Evolutionary conservation across 192 early-diverging fungal genomes (phyloP), one percentile per base, ranked within the genome.

Genomic region (Dimargaris cristalligena): DNA sequence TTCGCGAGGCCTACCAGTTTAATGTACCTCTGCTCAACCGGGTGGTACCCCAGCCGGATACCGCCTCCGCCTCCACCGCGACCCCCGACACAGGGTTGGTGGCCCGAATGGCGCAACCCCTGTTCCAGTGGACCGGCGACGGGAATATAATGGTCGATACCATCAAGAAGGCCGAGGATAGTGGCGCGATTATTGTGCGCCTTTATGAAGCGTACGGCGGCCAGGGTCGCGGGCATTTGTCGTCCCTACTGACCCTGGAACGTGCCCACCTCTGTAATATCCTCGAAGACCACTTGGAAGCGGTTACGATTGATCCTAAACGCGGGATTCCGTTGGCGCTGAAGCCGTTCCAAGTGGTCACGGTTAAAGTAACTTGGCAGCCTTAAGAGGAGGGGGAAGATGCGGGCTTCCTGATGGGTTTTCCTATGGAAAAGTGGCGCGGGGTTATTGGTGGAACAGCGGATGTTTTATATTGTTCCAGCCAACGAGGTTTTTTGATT

Each of bases 151-250:
- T 99, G 22, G 65, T 99, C 48, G 94, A 99, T 61, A 88, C 89
- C 0, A 72, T 99, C 62, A 99, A 99, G 71, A 64, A 74, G 11
- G 86, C 96, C 2, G 93, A 99, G 65, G 79, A 87, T 51, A 56
- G 74, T 4, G 67, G 79, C n/a, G 67, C 74, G 34, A 62, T 99
- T 13, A 67, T 97, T 38, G 58, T 99, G 23, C 74, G 96, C 32
- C 60, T 99, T 28, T 94, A 92, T 63, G 94, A 99, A 71, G 79
- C 91, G 0, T 90, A 82, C 66, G 94, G 96, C 26, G 92, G 92
- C 0, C 85, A 85, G 49, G 23, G 44, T 11, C 50, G 45, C 0
- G 38, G 29, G 49, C 34, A 35, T 33, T 14, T 70, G 13, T 65
- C 62, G 22, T 60, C 60, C 4, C 41, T 59, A 13, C 61, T 71